Evolutionary conservation across 495 filamentous ascomycete genomes (phyloP).

Genomic region (Cercophora newfieldiana): DNA sequence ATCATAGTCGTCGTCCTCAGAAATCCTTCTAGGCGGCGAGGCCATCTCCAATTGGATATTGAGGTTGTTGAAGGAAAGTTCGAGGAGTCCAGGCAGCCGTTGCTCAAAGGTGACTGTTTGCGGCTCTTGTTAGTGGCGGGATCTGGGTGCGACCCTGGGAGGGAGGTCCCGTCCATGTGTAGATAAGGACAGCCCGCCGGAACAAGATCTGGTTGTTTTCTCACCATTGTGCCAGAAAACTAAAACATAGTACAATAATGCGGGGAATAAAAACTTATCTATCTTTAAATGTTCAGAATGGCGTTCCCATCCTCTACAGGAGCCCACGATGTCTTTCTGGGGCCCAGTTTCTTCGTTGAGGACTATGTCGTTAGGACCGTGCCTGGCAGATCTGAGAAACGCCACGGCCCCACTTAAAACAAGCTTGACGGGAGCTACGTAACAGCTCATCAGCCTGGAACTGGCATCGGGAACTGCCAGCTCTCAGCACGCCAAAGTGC

Average conservation of each 20-base stretch:
- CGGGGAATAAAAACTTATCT: too few relatives aligned
- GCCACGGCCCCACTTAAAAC: neutral
- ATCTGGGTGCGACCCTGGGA: neutral
- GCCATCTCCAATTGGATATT: neutral
- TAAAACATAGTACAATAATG: too few relatives aligned
- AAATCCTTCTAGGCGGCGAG: neutral
- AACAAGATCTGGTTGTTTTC: too few relatives aligned
- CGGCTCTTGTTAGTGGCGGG: conserved; percentile 2
- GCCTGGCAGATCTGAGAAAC: neutral
- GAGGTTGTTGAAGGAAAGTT: neutral
- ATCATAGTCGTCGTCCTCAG: conserved; percentile 25
- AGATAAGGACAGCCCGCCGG: too few relatives aligned
- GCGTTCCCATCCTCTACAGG: too few relatives aligned
- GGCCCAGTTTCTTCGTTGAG: neutral
- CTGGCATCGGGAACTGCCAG: neutral
- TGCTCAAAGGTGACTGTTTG: neutral
- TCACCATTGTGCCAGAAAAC: too few relatives aligned
- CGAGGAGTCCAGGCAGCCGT: neutral
- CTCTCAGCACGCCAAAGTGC: neutral
- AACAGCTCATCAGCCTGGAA: conserved; percentile 7
- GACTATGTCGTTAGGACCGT: neutral
- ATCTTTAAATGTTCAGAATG: too few relatives aligned
- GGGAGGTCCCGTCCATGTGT: neutral
- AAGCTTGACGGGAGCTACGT: conserved; percentile 8
- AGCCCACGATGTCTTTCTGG: too few relatives aligned